phyloP scores from a whole-genome alignment of 1,139 yeast genomes.

The Kazachstania sp. region DNA sequence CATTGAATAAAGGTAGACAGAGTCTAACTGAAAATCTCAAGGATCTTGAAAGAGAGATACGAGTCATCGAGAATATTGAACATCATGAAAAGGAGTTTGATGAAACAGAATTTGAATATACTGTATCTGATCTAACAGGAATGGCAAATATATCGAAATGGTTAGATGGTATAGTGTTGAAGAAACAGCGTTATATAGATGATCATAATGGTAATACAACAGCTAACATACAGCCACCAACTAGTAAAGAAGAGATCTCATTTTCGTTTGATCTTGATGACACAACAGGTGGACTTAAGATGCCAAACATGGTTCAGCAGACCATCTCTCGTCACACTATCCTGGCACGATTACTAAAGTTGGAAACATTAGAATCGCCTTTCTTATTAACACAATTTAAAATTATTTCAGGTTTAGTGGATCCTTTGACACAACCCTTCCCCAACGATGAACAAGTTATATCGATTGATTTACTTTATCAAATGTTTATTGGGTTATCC shows the following conservation, averaged over 20 bases:
- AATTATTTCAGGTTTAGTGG: conserved; percentile 39
- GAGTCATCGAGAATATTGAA: not conserved
- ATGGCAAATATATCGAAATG: not conserved
- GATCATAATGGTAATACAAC: not conserved
- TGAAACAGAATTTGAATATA: not conserved
- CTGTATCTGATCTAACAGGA: not conserved
- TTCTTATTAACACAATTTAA: conserved; percentile 18
- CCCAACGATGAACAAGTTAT: conserved; percentile 46
- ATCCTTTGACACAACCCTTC: conserved; percentile 61
- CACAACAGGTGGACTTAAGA: conserved; percentile 13
- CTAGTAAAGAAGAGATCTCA: conserved; percentile 14
- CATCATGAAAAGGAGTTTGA: not conserved
- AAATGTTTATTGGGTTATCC: conserved; percentile 41
- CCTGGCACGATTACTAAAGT: conserved; percentile 6
- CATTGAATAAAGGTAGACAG: not conserved
- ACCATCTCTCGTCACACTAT: conserved; percentile 12
- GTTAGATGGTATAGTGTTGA: not conserved
- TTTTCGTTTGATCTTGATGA: conserved; percentile 28
- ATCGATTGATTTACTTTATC: conserved; percentile 48
- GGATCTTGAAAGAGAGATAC: not conserved
- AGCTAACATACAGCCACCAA: not conserved
- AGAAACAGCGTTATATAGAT: not conserved
- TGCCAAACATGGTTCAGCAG: conserved; percentile 24
- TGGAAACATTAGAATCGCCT: conserved; percentile 13
- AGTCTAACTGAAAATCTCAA: not conserved